Base-by-base conservation (phyloP, 2,329 filamentous ascomycete genomes). In the Mollisiaceae sp. region DNA sequence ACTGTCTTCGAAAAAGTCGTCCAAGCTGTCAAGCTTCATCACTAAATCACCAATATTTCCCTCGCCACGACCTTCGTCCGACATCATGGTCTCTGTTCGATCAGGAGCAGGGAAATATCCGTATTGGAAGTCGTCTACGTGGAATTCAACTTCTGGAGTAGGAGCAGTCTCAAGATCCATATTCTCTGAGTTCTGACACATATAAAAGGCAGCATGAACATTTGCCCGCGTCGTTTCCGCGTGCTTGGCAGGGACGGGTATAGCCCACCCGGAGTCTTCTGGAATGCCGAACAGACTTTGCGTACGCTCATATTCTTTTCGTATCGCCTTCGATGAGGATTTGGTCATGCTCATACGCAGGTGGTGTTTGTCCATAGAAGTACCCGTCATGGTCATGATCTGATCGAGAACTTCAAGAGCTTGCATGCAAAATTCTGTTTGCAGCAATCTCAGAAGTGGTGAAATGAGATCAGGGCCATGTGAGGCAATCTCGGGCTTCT, bases 301-400 rank as follows among this genome's bases (percentile, higher is more conserved):
- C 0, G 93, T 97, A 24, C 92, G 89, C 75, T 97, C 94, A 72
- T 97, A 98, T 78, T 98, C 94, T 76, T 97, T 98, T 58, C 92
- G 89, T 59, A 95, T 91, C 0, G 91, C 88, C 72, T 91, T 91
- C 0, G 93, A 95, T 2, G 93, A 93, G 0, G 91, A 89, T 14
- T 92, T 90, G 5, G 93, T 94, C 93, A 99, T 97, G 78, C 94
- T 98, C 96, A 99, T 99, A 45, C 95, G 89, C 65, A 99, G 81
- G 75, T 98, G 93, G 72, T 97, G 93, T 72, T 92, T 93, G 77
- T 98, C 95, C 85, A 97, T 93, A 1, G 94, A 91, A 38, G 91
- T 93, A 4, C 92, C 91, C 0, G 93, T 93, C 82, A 98, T 94
- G 35, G 91, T 92, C 86, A 97, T 97, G 72, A 98, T 95, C 69